Conservation (phyloP, 345 rosid genomes). For the Hibiscus tridactylites region DNA sequence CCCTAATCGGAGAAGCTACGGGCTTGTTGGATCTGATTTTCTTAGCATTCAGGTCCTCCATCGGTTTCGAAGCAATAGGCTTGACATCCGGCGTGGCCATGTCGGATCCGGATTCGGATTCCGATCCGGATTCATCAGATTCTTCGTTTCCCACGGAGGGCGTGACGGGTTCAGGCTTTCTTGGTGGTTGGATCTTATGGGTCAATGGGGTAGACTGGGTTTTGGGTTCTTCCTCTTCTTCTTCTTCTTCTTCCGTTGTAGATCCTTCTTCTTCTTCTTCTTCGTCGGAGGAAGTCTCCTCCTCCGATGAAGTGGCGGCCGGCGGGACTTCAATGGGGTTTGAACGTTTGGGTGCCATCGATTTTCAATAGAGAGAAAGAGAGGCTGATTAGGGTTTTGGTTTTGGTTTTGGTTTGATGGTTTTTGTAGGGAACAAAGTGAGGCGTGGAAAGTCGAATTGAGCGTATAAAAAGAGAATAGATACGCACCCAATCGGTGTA, state of each 20-base stretch:
- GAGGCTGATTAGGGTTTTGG: background rate
- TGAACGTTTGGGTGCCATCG: background rate
- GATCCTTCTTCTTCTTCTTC: background rate
- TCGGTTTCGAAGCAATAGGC: background rate
- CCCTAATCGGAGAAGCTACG: background rate
- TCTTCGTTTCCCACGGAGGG: background rate
- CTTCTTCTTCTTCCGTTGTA: background rate
- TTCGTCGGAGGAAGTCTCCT: background rate
- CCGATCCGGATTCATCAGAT: background rate
- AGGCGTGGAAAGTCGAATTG: background rate
- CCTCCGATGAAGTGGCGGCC: background rate
- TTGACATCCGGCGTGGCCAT: background rate
- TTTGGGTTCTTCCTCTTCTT: background rate
- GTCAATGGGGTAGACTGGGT: background rate
- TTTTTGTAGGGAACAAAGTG: background rate
- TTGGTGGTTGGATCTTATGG: background rate
- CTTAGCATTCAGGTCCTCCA: background rate
- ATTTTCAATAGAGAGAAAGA: background rate
- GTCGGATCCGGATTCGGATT: background rate
- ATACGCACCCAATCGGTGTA: no score
- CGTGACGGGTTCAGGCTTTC: background rate
- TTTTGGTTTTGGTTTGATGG: background rate
- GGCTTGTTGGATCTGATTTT: background rate
- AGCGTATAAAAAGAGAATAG: no score
- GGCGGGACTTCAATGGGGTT: background rate